A percentile compares a stretch with the other conserved stretches of the same genome.
These are phyloP conservation scores for Wickerhamomyces chambardii DNA, from an alignment of 805 yeast genomes.

Conservation along the genomic window DNA sequence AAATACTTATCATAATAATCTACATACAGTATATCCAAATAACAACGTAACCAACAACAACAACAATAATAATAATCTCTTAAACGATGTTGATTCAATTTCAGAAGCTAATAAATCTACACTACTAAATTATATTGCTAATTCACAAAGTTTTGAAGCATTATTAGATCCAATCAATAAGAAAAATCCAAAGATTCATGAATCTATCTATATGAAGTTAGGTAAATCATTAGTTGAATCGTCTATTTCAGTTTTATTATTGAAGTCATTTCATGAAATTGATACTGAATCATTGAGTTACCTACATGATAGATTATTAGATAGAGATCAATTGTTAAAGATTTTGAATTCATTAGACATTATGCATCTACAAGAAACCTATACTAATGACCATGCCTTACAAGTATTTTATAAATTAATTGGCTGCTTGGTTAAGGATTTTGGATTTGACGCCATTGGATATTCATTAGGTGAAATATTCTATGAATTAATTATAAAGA, in stretches of 20 bases:
- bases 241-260: constrained; percentile 53
- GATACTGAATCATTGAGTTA: constrained; percentile 47
- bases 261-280: constrained; percentile 47
- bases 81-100: constrained; percentile 4
- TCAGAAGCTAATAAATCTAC: constrained; percentile 22
- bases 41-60: constrained; percentile 1
- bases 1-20: neutral
- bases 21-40: constrained; percentile 1
- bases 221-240: constrained; percentile 51
- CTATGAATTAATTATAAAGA: constrained; percentile 48
- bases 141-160: constrained; percentile 54
- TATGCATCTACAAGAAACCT: neutral
- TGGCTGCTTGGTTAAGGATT: constrained; percentile 70
- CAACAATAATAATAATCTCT: neutral
- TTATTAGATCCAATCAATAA: constrained; percentile 17
- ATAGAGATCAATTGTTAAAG: constrained; percentile 1
- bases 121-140: constrained; percentile 39
- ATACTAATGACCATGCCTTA: constrained; percentile 27
- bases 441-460: constrained; percentile 67
- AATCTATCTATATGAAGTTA: constrained; percentile 40
- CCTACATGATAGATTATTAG: constrained; percentile 32
- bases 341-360: constrained; percentile 33
- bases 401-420: constrained; percentile 47
- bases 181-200: constrained; percentile 14
- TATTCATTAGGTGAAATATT: constrained; percentile 61